Evolutionary conservation across 139 green algal genomes (phyloP).

Genomic region (Picochlorum sp.): DNA sequence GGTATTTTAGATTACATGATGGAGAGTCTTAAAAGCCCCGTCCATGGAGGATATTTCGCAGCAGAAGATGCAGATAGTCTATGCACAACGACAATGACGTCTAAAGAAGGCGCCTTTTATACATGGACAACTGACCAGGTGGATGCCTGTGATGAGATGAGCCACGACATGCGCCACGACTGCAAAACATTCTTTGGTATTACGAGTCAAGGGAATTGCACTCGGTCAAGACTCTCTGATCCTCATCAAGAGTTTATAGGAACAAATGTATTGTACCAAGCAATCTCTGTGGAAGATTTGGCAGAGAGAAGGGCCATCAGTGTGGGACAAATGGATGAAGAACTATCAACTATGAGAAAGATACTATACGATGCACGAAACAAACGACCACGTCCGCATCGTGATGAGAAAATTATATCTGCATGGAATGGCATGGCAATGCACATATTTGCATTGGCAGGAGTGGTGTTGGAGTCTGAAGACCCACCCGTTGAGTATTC

Average conservation of each 20-base stretch:
- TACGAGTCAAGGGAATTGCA: conserved; percentile 41
- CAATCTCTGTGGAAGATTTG: conserved; percentile 29
- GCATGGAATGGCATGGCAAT: conserved; percentile 87
- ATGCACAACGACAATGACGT: conserved; percentile 23
- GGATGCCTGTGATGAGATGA: conserved; percentile 36
- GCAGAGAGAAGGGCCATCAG: conserved; percentile 21
- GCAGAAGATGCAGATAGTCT: conserved; percentile 75
- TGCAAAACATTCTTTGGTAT: conserved; percentile 57
- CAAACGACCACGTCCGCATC: conserved; percentile 50
- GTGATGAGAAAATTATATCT: conserved; percentile 89
- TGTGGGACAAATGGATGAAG: conserved; percentile 18
- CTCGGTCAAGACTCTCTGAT: conserved; percentile 53
- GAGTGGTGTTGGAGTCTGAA: conserved; percentile 42
- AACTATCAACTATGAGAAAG: conserved; percentile 44
- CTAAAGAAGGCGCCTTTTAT: conserved; percentile 77
- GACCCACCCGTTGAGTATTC: conserved; percentile 15
- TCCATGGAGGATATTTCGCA: conserved; percentile 67
- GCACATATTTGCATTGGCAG: conserved; percentile 58
- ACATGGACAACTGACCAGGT: conserved; percentile 51
- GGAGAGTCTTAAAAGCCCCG: conserved; percentile 65
- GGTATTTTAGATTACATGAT: conserved; percentile 79
- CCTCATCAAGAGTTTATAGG: conserved; percentile 77
- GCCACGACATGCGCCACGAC: not conserved
- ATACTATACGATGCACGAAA: conserved; percentile 43
- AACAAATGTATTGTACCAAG: conserved; percentile 62